These are phyloP conservation scores for Hordeum marinum DNA, from an alignment of 176 grass and related monocot species.

Conservation along the genomic window DNA sequence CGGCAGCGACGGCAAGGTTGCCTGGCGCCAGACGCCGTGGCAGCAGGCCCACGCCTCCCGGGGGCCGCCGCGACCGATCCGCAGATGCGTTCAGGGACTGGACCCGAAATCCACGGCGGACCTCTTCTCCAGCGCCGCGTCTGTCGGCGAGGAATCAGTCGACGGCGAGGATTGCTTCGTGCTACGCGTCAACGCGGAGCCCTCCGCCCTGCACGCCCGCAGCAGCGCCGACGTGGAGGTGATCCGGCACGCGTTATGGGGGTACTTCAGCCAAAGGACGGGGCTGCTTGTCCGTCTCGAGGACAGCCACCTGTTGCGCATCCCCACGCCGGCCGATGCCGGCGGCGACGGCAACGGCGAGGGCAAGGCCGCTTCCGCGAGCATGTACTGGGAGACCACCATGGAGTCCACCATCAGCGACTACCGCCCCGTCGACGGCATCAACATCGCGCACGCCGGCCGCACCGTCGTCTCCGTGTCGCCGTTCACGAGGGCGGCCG, in stretches of 20 bases:
- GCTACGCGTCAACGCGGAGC: conserved; percentile 50
- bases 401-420: conserved; percentile 65
- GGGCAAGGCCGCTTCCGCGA: not conserved
- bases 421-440: conserved; percentile 67
- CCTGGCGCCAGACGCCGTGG: conserved; percentile 84
- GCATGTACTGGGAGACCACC: conserved; percentile 70
- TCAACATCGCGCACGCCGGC: conserved; percentile 74
- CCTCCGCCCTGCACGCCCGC: conserved; percentile 26
- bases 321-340: not conserved
- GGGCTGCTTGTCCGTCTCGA: conserved; percentile 70
- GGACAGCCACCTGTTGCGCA: conserved; percentile 60
- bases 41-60: conserved; percentile 80
- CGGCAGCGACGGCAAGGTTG: conserved; percentile 68
- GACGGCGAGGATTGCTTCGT: conserved; percentile 73
- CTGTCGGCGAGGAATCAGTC: conserved; percentile 49
- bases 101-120: conserved; percentile 68
- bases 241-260: conserved; percentile 59
- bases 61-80: conserved; percentile 60
- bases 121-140: conserved; percentile 61
- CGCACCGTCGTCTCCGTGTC: conserved; percentile 49
- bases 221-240: conserved; percentile 60
- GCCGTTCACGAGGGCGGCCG: conserved; percentile 24
- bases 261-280: conserved; percentile 84
- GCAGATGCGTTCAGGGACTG: conserved; percentile 59
- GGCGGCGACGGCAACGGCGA: too few species aligned